These are phyloP conservation scores for Botryotinia globosa DNA, from an alignment of 2,329 filamentous ascomycete genomes.

Conservation along the genomic window DNA sequence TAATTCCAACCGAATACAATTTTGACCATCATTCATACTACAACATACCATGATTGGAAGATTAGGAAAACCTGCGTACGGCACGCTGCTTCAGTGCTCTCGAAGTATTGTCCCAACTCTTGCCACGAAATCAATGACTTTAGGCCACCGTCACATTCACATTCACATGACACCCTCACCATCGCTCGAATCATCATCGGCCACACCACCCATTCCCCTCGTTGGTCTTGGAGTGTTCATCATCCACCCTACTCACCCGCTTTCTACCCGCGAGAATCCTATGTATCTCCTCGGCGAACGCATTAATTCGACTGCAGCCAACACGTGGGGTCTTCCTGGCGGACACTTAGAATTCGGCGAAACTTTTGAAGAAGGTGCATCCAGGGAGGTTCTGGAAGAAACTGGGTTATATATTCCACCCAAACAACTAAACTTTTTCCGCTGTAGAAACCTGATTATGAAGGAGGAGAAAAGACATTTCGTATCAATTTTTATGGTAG, in stretches of 20 bases:
- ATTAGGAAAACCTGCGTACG: background rate
- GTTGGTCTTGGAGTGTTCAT: constrained; percentile 30
- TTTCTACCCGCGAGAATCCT: constrained; percentile 24
- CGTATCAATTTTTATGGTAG: constrained; percentile 65
- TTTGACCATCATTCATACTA: background rate
- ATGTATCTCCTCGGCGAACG: constrained; percentile 28
- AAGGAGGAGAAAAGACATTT: constrained; percentile 52
- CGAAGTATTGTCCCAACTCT: background rate
- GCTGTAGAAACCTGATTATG: constrained; percentile 46
- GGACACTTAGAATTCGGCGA: constrained; percentile 74
- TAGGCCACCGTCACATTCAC: background rate
- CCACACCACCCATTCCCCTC: constrained; percentile 3
- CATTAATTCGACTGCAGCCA: constrained; percentile 36
- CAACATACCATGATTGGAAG: constrained; percentile 3
- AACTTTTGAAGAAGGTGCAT: constrained; percentile 58
- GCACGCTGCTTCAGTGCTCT: background rate
- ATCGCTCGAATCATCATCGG: background rate
- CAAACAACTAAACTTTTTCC: constrained; percentile 50
- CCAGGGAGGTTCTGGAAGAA: constrained; percentile 68
- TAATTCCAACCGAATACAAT: background rate
- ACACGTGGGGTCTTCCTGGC: constrained; percentile 66
- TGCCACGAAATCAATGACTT: background rate
- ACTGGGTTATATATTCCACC: constrained; percentile 57
- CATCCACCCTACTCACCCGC: constrained; percentile 16
- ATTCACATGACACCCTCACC: background rate